A percentile compares a stretch with the other conserved stretches of the same genome.
Conservation (phyloP, 2,329 filamentous ascomycete genomes). For the Diaporthe citriasiana region DNA sequence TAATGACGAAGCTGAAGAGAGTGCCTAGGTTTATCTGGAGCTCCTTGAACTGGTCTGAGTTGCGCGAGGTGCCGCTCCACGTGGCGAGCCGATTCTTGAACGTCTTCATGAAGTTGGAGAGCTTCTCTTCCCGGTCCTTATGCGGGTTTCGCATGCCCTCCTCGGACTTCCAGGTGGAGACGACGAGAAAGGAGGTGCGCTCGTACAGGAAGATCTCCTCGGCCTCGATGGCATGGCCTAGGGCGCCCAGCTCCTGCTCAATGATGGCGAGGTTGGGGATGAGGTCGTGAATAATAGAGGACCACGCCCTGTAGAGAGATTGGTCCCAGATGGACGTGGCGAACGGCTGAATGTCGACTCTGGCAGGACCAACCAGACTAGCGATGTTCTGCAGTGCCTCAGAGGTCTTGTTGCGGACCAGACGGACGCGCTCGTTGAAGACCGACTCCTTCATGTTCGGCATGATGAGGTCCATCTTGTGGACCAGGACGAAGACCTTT, state of each 20-base stretch:
- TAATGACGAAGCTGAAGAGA: conserved; percentile 93
- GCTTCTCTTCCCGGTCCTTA: conserved; percentile 90
- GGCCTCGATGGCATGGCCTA: conserved; percentile 89
- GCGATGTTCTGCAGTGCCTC: conserved; percentile 63
- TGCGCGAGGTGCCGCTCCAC: conserved; percentile 84
- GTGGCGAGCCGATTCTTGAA: conserved; percentile 90
- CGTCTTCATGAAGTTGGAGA: conserved; percentile 98
- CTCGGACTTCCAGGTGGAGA: conserved; percentile 88
- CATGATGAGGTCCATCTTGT: conserved; percentile 98
- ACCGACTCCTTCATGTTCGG: conserved; percentile 82
- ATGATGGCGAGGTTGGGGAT: conserved; percentile 95
- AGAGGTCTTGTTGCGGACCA: conserved; percentile 81
- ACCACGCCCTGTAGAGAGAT: conserved; percentile 98
- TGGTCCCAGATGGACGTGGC: conserved; percentile 99
- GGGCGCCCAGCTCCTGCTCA: conserved; percentile 84
- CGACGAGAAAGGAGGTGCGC: conserved; percentile 93
- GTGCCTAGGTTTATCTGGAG: conserved; percentile 84
- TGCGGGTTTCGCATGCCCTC: conserved; percentile 86
- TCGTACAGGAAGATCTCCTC: conserved; percentile 97
- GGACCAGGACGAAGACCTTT: conserved; percentile 93
- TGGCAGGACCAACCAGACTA: conserved; percentile 46
- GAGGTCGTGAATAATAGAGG: conserved; percentile 95
- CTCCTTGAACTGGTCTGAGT: conserved; percentile 83
- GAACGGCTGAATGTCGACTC: conserved; percentile 81
- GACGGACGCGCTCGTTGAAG: conserved; percentile 85